phyloP scores from a whole-genome alignment of 2,329 filamentous ascomycete species.

The Aspergillus niger region DNA sequence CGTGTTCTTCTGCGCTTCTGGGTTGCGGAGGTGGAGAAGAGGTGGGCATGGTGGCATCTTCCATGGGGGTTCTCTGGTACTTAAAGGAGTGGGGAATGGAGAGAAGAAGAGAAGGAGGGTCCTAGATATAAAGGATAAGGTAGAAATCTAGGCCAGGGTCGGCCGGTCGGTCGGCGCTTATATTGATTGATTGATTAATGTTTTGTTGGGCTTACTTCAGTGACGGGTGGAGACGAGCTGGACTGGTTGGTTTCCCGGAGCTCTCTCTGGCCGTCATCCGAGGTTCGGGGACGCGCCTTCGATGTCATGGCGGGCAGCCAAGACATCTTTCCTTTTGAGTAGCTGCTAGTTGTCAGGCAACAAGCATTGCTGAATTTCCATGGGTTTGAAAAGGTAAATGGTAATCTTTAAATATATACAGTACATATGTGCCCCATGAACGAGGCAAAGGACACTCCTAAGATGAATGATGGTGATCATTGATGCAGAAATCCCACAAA shows the following conservation, averaged over 20 bases:
- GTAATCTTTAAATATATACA: constrained; percentile 12
- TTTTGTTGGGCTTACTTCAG: background rate
- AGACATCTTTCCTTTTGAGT: no score
- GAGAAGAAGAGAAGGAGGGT: background rate
- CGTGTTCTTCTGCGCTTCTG: background rate
- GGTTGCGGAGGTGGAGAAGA: constrained; percentile 6
- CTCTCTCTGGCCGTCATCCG: background rate
- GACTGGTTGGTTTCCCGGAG: background rate
- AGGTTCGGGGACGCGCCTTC: background rate
- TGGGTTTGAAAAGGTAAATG: constrained; percentile 1
- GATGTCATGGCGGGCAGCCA: no score
- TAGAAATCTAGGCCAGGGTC: background rate
- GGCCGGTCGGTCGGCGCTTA: background rate
- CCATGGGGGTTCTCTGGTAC: constrained; percentile 9
- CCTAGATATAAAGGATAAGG: background rate
- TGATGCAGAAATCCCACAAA: background rate
- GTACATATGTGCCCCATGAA: background rate
- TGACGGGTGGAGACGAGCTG: background rate
- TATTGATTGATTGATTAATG: no score
- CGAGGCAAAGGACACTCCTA: background rate
- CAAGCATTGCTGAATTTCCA: background rate
- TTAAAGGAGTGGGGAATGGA: background rate
- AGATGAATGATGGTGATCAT: background rate
- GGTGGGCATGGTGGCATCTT: constrained; percentile 7
- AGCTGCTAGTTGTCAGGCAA: background rate